These are phyloP conservation scores for Saxophila tyrrhenica DNA, from an alignment of 495 filamentous ascomycete genomes.

Conservation along the genomic window DNA sequence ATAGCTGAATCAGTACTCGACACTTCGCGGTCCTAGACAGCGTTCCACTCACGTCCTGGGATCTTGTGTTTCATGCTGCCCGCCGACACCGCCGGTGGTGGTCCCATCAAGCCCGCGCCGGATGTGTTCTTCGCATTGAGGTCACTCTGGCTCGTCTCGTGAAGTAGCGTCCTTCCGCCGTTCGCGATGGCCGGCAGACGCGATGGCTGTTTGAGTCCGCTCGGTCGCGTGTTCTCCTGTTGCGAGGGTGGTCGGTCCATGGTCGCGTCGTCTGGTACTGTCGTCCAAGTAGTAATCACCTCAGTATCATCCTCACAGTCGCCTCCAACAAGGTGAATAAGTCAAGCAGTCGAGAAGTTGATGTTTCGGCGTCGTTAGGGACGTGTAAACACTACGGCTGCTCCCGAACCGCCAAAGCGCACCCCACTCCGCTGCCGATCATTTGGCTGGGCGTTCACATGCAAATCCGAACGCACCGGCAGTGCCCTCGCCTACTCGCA, in stretches of 20 bases:
- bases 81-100: not conserved
- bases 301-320: too few relatives aligned
- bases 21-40: not conserved
- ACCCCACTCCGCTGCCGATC: too few relatives aligned
- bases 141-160: conserved; percentile 18
- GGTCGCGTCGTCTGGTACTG: not conserved
- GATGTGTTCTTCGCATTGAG: conserved; percentile 9
- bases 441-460: too few relatives aligned
- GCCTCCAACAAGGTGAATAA: too few relatives aligned
- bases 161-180: conserved; percentile 2
- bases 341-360: too few relatives aligned
- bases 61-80: conserved; percentile 28
- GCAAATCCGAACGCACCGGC: too few relatives aligned
- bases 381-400: too few relatives aligned
- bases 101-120: not conserved
- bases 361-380: too few relatives aligned
- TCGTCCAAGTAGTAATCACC: not conserved
- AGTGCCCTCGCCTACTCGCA: too few relatives aligned
- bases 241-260: conserved; percentile 20
- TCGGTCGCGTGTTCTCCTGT: conserved; percentile 15
- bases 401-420: too few relatives aligned
- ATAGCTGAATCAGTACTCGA: not conserved
- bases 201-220: conserved; percentile 15
- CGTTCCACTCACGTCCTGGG: conserved; percentile 16
- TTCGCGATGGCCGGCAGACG: conserved; percentile 10